phyloP scores from a whole-genome alignment of 2,329 filamentous ascomycete species.

The Aspergillus arachidicola region DNA sequence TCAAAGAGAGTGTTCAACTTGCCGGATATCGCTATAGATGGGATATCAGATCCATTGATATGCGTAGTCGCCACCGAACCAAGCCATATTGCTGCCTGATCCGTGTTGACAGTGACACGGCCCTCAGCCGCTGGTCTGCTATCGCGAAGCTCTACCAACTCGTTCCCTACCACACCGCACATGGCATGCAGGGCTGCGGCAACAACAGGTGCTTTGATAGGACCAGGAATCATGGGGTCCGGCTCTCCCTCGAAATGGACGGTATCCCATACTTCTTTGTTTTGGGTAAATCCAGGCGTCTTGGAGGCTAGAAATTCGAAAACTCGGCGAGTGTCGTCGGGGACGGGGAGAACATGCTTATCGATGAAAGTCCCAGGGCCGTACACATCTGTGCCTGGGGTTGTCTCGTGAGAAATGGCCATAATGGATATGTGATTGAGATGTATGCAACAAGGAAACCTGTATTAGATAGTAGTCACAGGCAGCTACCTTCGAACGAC shows the following conservation, averaged over 20 bases:
- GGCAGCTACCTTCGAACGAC: neutral
- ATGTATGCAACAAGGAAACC: neutral
- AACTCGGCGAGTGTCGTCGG: slow-evolving; percentile 41
- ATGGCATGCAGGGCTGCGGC: slow-evolving; percentile 49
- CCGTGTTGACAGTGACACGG: slow-evolving; percentile 49
- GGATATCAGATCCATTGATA: slow-evolving; percentile 41
- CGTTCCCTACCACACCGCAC: slow-evolving; percentile 46
- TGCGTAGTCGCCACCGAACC: slow-evolving; percentile 43
- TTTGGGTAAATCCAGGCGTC: slow-evolving; percentile 46
- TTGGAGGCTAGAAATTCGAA: slow-evolving; percentile 39
- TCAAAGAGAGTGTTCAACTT: slow-evolving; percentile 32
- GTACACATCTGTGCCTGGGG: slow-evolving; percentile 32
- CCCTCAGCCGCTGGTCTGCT: slow-evolving; percentile 12
- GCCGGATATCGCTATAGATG: slow-evolving; percentile 30
- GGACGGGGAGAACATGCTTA: slow-evolving; percentile 38
- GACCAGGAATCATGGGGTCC: slow-evolving; percentile 46
- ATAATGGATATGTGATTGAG: neutral
- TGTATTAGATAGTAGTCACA: neutral
- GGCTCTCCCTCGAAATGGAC: slow-evolving; percentile 46
- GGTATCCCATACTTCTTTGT: slow-evolving; percentile 28
- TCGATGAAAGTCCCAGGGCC: slow-evolving; percentile 47
- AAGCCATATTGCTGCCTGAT: slow-evolving; percentile 51
- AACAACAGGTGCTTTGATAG: slow-evolving; percentile 48
- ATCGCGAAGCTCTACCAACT: slow-evolving; percentile 36
- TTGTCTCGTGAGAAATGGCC: slow-evolving; percentile 13